These are phyloP conservation scores for Colletotrichum neosansevieriae DNA, from an alignment of 2,329 filamentous ascomycete genomes.

Conservation along the genomic window DNA sequence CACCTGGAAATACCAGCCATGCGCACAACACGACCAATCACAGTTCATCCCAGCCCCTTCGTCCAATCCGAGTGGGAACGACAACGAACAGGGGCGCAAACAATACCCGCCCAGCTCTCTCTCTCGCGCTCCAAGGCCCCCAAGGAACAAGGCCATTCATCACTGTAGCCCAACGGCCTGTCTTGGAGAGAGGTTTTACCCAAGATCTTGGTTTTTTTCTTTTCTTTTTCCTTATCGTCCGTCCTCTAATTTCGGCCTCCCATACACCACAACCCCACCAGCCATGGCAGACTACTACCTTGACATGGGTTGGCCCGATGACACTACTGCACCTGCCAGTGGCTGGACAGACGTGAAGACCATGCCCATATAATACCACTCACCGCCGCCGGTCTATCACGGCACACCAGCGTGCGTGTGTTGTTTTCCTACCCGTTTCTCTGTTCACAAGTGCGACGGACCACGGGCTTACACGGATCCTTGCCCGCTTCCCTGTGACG, in stretches of 20 bases:
- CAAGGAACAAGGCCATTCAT: constrained; percentile 21
- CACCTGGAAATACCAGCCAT: constrained; percentile 40
- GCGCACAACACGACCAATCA: constrained; percentile 28
- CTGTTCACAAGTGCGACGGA: constrained; percentile 23
- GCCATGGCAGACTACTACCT: constrained; percentile 12
- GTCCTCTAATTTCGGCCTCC: constrained; percentile 17
- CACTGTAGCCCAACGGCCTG: not conserved
- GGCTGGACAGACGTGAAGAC: constrained; percentile 30
- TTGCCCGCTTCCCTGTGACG: constrained; percentile 32
- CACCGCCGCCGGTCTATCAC: constrained; percentile 19
- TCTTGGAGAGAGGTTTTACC: not conserved
- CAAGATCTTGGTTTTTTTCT: constrained; percentile 19
- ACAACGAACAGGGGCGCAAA: constrained; percentile 29
- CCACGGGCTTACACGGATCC: constrained; percentile 39
- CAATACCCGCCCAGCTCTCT: not conserved
- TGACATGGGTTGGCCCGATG: constrained; percentile 32
- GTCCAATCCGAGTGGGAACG: constrained; percentile 30
- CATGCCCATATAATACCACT: constrained; percentile 35
- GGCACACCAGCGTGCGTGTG: constrained; percentile 14
- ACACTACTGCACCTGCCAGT: constrained; percentile 41
- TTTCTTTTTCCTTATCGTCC: not conserved
- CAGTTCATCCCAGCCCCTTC: constrained; percentile 14
- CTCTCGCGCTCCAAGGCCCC: not conserved
- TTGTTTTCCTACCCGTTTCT: constrained; percentile 16
- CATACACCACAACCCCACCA: constrained; percentile 1